Evolutionary conservation across 1,284 basidiomycete genomes (phyloP).

Genomic region (Microbotryomycetes sp.): DNA sequence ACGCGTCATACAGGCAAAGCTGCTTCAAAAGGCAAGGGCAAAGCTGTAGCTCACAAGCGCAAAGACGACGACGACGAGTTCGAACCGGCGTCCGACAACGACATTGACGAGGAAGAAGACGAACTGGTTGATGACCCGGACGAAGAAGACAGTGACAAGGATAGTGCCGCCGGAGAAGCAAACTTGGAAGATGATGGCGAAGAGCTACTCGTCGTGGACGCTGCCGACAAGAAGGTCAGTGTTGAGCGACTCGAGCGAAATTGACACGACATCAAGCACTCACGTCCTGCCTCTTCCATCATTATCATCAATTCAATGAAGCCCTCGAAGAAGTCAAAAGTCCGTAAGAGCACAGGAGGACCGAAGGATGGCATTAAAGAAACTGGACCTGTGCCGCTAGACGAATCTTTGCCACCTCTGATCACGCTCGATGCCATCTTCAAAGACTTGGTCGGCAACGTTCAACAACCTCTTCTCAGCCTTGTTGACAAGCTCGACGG

Average conservation of each 20-base stretch:
- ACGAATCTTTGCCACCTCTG: conserved; percentile 61
- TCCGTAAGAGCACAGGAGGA: background rate
- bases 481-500: conserved; percentile 67
- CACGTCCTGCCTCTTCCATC: background rate
- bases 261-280: background rate
- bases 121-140: background rate
- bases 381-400: conserved; percentile 22
- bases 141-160: background rate
- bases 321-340: background rate
- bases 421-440: conserved; percentile 77
- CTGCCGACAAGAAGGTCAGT: background rate
- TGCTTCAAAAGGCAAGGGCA: background rate
- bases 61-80: conserved; percentile 1
- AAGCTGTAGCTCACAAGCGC: background rate
- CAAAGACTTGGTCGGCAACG: conserved; percentile 65
- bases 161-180: background rate
- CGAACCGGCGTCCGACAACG: background rate
- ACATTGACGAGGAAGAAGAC: conserved; percentile 1
- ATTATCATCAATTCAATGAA: background rate
- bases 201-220: background rate
- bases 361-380: background rate
- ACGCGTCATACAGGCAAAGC: background rate
- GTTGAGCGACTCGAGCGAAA: too few relatives aligned
- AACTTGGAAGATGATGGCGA: background rate
- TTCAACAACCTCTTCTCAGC: conserved; percentile 57